Evolutionary conservation across 2,329 filamentous ascomycete genomes (phyloP), one percentile per base, ranked within the genome.

Genomic region (Amauroascus verrucosus): DNA sequence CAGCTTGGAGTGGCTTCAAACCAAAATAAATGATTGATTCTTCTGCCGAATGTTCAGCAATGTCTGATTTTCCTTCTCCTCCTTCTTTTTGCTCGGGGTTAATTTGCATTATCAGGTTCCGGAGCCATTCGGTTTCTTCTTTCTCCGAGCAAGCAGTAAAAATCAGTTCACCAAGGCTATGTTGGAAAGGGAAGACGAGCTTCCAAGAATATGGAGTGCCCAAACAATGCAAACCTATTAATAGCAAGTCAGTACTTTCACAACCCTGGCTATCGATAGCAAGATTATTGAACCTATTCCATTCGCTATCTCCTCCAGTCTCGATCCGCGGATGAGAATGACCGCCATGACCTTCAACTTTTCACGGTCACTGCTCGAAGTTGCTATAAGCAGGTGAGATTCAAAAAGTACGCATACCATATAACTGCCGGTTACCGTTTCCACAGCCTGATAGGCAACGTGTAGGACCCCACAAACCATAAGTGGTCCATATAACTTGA

Each of bases 201-300:
- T 97, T 98, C 91, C 90, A 97, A 1, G 89, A 93, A 66, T 87
- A 87, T 0, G 86, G 83, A 0, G 87, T 86, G 2, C 86, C 87
- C 58, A 93, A 84, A 63, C 89, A 96, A 74, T 91, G 88, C 6
- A 97, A 67, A 0, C 88, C 89, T 95, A 56, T 44, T 45, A 14
- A 54, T 28, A 22, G 16, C 56, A 35, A 51, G 56, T 35, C 53
- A 57, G 51, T 54, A 51, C 54, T 32, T 2, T 3, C 24, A 53
- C n/a, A 1, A 16, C 5, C 13, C 26, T 30, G 16, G 48, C 26
- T 38, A 16, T 24, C 30, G 1, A 33, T 16, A 22, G 20, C 16
- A 11, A 35, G n/a, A 32, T n/a, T n/a, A n/a, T n/a, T 26, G 33
- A 28, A 70, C 69, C 69, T 61, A 61, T 62, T 48, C 67, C 66